These are phyloP conservation scores for Paecilomyces sp. DNA, from an alignment of 2,329 filamentous ascomycete species.

Conservation along the genomic window DNA sequence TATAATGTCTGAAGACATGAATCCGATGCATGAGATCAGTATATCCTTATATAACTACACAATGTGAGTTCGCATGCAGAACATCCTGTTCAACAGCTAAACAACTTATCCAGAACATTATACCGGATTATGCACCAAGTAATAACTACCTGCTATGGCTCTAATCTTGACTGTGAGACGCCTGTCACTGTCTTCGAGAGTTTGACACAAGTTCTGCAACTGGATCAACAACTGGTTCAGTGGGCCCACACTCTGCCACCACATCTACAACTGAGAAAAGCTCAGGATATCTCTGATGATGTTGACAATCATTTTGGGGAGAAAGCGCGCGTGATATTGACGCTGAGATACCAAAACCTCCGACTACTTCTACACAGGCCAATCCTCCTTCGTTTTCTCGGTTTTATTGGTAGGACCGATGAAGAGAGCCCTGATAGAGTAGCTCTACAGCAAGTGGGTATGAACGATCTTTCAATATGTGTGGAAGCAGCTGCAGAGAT, in stretches of 20 bases:
- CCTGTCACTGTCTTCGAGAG: conserved; percentile 16
- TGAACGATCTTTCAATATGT: conserved; percentile 24
- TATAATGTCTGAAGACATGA: not conserved
- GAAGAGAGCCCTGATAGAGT: conserved; percentile 10
- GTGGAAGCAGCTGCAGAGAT: conserved; percentile 21
- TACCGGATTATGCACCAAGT: conserved; percentile 25
- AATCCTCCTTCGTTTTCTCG: conserved; percentile 29
- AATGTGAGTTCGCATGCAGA: conserved; percentile 11
- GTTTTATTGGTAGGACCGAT: conserved; percentile 9
- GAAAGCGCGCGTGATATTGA: conserved; percentile 36
- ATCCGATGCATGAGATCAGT: conserved; percentile 1
- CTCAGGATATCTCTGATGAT: not conserved
- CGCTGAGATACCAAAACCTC: conserved; percentile 35
- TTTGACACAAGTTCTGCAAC: conserved; percentile 25
- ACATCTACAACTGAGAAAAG: not conserved
- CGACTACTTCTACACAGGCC: conserved; percentile 36
- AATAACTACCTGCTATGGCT: conserved; percentile 36
- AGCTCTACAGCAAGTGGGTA: conserved; percentile 23
- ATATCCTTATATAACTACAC: conserved; percentile 15
- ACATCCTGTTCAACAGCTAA: not conserved
- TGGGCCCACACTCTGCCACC: not conserved
- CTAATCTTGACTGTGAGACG: conserved; percentile 34
- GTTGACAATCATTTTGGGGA: not conserved
- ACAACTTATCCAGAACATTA: conserved; percentile 11
- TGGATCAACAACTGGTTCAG: not conserved